These are phyloP conservation scores for Baorangia bicolor DNA, from an alignment of 768 basidiomycete genomes.

Conservation along the genomic window DNA sequence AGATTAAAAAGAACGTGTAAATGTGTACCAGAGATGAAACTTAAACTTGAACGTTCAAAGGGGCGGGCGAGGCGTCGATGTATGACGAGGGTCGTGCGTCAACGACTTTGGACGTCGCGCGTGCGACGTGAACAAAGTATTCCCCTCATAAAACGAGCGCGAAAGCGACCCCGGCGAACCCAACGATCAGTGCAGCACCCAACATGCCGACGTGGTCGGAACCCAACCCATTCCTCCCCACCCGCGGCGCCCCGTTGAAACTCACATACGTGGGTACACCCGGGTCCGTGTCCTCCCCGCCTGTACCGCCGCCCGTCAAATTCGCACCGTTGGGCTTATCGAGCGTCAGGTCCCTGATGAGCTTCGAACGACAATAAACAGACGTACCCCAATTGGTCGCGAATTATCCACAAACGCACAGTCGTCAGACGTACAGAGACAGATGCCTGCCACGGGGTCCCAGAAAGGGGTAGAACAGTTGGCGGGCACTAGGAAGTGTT, in stretches of 20 bases:
- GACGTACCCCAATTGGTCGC: slow-evolving; percentile 60
- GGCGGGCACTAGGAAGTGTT: slow-evolving; percentile 45
- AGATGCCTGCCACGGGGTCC: slow-evolving; percentile 69
- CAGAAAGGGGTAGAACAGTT: slow-evolving; percentile 81
- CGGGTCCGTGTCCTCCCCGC: slow-evolving; percentile 27
- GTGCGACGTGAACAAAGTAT: too few relatives aligned
- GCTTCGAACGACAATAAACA: too few relatives aligned
- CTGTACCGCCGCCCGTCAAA: slow-evolving; percentile 59
- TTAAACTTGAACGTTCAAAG: too few relatives aligned
- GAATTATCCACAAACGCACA: slow-evolving; percentile 67
- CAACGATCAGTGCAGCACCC: background rate
- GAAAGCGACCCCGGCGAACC: background rate
- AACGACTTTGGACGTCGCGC: too few relatives aligned
- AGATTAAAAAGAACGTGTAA: too few relatives aligned
- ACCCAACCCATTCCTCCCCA: too few relatives aligned
- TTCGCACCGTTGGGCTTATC: slow-evolving; percentile 69
- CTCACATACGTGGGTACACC: slow-evolving; percentile 40
- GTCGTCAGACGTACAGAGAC: slow-evolving; percentile 53
- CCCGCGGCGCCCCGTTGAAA: slow-evolving; percentile 40
- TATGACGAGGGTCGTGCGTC: too few relatives aligned
- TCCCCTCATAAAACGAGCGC: background rate
- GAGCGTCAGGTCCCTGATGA: background rate
- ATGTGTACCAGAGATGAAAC: too few relatives aligned
- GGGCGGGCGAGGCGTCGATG: too few relatives aligned
- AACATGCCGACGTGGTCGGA: background rate